Conservation (phyloP, 106 monocot species). For the Dendrobium chrysotoxum region DNA sequence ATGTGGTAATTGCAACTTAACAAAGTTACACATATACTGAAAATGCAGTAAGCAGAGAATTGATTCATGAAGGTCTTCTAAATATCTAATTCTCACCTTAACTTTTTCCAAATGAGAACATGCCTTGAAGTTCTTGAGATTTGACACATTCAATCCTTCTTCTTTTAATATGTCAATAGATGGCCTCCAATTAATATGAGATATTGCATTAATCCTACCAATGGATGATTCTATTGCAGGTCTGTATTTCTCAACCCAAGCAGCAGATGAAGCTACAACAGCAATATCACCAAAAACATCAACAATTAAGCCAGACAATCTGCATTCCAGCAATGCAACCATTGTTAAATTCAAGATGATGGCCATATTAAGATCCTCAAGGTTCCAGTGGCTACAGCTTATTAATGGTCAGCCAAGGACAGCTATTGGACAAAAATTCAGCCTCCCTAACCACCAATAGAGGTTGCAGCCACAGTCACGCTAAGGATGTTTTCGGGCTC, state of each 20-base stretch:
- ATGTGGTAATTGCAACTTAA: background rate
- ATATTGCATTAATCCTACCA: slow-evolving; percentile 34
- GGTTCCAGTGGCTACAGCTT: background rate
- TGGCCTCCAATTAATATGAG: slow-evolving; percentile 75
- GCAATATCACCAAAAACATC: slow-evolving; percentile 87
- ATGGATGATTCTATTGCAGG: slow-evolving; percentile 52
- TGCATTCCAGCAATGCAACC: slow-evolving; percentile 20
- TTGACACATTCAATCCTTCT: slow-evolving; percentile 68
- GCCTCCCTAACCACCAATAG: slow-evolving; percentile 3
- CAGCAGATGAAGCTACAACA: slow-evolving; percentile 93
- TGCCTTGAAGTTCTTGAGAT: slow-evolving; percentile 20
- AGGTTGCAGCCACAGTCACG: background rate
- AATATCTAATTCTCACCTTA: slow-evolving; percentile 41
- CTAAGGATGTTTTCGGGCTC: background rate
- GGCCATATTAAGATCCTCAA: background rate
- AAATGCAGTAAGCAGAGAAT: background rate
- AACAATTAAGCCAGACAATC: slow-evolving; percentile 86
- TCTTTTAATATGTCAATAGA: slow-evolving; percentile 87
- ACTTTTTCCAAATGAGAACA: slow-evolving; percentile 29
- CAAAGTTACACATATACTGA: background rate
- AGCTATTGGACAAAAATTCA: background rate
- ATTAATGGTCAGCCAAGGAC: background rate
- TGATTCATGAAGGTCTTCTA: background rate
- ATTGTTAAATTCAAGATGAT: slow-evolving; percentile 1
- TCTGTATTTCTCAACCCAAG: slow-evolving; percentile 98